Evolutionary conservation across 2,329 filamentous ascomycete species (phyloP).

Genomic region (Penicillium sp.): DNA sequence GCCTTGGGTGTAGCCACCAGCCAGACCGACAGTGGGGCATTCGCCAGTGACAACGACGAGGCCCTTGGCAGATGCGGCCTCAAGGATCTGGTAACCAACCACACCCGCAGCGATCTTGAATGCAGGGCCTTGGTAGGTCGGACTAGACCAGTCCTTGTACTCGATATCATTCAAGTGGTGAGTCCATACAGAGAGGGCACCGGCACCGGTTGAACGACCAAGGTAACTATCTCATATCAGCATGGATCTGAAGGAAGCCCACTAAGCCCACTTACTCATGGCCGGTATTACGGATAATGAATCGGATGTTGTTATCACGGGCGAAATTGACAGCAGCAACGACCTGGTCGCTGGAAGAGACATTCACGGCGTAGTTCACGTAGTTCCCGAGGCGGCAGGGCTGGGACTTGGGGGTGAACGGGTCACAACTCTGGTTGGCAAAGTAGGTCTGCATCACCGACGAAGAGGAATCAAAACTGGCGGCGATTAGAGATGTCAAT

Average conservation of each 20-base stretch:
- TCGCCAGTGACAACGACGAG: conserved; percentile 49
- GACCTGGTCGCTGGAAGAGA: conserved; percentile 24
- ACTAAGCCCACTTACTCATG: conserved; percentile 27
- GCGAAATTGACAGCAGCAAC: conserved; percentile 37
- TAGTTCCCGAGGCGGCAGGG: conserved; percentile 27
- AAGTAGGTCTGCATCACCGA: conserved; percentile 30
- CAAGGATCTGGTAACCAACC: conserved; percentile 44
- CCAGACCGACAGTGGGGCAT: conserved; percentile 49
- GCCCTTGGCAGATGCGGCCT: conserved; percentile 39
- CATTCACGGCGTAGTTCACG: conserved; percentile 31
- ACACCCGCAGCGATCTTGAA: conserved; percentile 49
- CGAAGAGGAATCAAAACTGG: conserved; percentile 22
- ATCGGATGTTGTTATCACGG: conserved; percentile 42
- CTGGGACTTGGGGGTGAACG: conserved; percentile 20
- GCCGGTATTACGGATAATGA: conserved; percentile 41
- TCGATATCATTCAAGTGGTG: conserved; percentile 27
- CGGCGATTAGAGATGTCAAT: not conserved
- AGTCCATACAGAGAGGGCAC: conserved; percentile 34
- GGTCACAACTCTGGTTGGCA: conserved; percentile 28
- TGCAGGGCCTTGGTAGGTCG: conserved; percentile 44
- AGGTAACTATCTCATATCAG: conserved; percentile 21
- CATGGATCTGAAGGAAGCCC: not conserved
- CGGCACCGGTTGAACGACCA: conserved; percentile 55
- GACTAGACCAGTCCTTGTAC: conserved; percentile 30
- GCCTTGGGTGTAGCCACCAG: conserved; percentile 54